These are phyloP conservation scores for Jimgerdemannia lactiflua DNA, from an alignment of 192 early-diverging fungal genomes.

Conservation along the genomic window DNA sequence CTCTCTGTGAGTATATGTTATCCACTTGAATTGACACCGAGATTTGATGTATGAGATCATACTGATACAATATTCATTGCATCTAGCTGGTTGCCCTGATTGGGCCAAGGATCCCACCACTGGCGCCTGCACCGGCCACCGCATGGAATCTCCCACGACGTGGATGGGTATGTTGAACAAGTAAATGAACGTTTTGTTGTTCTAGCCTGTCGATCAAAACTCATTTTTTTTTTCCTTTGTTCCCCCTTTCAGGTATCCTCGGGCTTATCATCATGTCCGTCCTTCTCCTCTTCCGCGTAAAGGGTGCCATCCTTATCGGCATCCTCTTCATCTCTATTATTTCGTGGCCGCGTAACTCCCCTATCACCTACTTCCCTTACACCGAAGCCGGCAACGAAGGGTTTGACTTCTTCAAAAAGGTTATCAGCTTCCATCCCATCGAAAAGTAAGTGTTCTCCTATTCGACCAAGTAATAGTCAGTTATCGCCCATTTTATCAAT, in stretches of 20 bases:
- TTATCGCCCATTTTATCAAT: background rate
- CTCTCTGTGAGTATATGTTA: too few species aligned
- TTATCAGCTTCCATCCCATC: slow-evolving; percentile 54
- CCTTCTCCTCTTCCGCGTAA: slow-evolving; percentile 60
- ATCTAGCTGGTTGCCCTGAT: too few species aligned
- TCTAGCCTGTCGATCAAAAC: background rate
- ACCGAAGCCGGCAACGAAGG: too few species aligned
- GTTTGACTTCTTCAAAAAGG: too few species aligned
- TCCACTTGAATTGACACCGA: too few species aligned
- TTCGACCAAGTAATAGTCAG: background rate
- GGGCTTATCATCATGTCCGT: slow-evolving; percentile 70
- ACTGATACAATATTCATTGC: too few species aligned
- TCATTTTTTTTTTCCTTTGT: background rate
- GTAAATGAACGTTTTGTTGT: too few species aligned
- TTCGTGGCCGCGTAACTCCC: slow-evolving; percentile 8
- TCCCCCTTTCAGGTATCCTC: slow-evolving; percentile 28
- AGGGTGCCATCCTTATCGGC: slow-evolving; percentile 69
- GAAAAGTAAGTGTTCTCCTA: slow-evolving; percentile 19
- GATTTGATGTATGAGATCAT: too few species aligned
- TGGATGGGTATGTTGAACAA: slow-evolving; percentile 36
- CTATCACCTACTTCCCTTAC: slow-evolving; percentile 22
- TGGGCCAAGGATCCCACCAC: too few species aligned
- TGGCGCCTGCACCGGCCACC: slow-evolving; percentile 15
- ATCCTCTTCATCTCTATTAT: slow-evolving; percentile 68
- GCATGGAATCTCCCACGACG: slow-evolving; percentile 60